These are phyloP conservation scores for Cadophora gregata DNA, from an alignment of 2,329 filamentous ascomycete genomes.

Conservation along the genomic window DNA sequence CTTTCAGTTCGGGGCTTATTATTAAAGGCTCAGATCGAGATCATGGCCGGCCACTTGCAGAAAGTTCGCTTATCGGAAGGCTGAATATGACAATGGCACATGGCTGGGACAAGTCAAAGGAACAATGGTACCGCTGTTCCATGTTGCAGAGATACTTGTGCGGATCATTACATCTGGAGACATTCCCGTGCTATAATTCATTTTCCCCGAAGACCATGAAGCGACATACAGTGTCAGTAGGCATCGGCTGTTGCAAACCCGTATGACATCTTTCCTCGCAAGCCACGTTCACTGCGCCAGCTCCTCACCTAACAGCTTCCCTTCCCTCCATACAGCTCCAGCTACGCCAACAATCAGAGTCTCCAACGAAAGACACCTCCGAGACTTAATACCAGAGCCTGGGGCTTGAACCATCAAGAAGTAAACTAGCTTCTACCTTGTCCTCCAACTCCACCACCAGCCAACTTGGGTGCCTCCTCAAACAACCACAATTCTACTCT, in stretches of 20 bases:
- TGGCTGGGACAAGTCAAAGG: neutral
- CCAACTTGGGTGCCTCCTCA: slow-evolving; percentile 1
- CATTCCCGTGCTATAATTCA: neutral
- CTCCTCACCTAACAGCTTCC: neutral
- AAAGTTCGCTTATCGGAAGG: neutral
- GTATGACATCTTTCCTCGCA: slow-evolving; percentile 8
- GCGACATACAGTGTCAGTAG: neutral
- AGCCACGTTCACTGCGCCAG: slow-evolving; percentile 11
- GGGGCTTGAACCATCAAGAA: neutral
- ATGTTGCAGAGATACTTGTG: neutral
- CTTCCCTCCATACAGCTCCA: neutral
- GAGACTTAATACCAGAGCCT: neutral
- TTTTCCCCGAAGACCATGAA: neutral
- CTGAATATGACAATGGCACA: neutral
- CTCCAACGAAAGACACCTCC: neutral
- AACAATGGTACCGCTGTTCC: neutral
- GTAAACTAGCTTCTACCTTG: neutral
- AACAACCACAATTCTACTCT: slow-evolving; percentile 1
- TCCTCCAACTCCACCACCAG: neutral
- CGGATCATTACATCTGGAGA: neutral
- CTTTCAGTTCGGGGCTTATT: neutral
- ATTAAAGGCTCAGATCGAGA: neutral
- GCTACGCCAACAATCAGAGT: neutral
- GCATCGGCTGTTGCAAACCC: neutral
- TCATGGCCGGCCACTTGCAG: neutral